These are phyloP conservation scores for Nephromyces sp. DNA, from an alignment of 169 alveolate genomes.

Conservation along the genomic window DNA sequence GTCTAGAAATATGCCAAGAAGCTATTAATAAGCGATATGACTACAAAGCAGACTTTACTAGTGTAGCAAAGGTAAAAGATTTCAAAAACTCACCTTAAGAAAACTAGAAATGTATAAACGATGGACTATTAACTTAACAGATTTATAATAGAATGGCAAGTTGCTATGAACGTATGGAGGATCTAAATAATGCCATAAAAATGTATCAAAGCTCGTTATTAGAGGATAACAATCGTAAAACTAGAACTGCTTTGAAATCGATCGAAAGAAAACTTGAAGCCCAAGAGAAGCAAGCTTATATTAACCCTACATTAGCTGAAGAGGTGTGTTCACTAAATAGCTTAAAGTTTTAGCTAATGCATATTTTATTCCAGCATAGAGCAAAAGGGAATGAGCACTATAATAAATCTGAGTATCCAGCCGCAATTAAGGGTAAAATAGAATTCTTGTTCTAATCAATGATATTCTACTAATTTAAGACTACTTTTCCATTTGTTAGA, in stretches of 20 bases:
- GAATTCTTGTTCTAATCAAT: not conserved
- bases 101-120: not conserved
- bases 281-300: slow-evolving; percentile 80
- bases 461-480: not conserved
- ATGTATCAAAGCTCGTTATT: slow-evolving; percentile 79
- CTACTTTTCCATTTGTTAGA: no score
- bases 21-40: slow-evolving; percentile 86
- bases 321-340: slow-evolving; percentile 46
- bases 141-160: slow-evolving; percentile 34
- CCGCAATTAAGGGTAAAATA: slow-evolving; percentile 65
- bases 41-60: slow-evolving; percentile 72
- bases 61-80: slow-evolving; percentile 64
- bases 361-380: slow-evolving; percentile 45
- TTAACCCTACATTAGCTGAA: slow-evolving; percentile 90
- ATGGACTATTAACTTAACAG: not conserved
- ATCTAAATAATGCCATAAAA: slow-evolving; percentile 74
- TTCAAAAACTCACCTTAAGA: no score
- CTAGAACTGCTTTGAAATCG: slow-evolving; percentile 81
- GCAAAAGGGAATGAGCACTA: slow-evolving; percentile 75
- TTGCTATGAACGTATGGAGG: slow-evolving; percentile 19
- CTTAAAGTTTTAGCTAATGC: not conserved
- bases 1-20: slow-evolving; percentile 78
- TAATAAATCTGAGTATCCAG: slow-evolving; percentile 85
- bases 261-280: slow-evolving; percentile 81
- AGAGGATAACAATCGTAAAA: slow-evolving; percentile 82